These are phyloP conservation scores for Phalaenopsis aphrodite DNA, from an alignment of 106 monocot genomes.

Conservation along the genomic window DNA sequence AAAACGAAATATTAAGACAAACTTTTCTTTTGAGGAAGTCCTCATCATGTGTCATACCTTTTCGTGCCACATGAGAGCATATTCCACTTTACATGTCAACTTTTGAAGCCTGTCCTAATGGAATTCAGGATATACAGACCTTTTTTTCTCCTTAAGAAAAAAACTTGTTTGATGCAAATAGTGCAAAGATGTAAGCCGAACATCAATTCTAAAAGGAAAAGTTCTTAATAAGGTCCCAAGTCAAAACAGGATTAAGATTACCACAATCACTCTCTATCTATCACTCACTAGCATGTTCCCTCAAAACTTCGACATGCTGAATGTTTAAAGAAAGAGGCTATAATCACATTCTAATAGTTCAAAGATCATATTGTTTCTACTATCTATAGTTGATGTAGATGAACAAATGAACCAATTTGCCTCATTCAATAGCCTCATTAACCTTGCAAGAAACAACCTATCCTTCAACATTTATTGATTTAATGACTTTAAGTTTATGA, in stretches of 20 bases:
- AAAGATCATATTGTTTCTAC: background rate
- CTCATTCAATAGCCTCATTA: background rate
- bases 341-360: background rate
- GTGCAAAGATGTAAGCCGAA: background rate
- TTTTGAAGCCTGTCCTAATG: no score
- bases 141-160: no score
- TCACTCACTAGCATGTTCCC: no score
- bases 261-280: background rate
- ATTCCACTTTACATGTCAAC: no score
- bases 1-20: no score
- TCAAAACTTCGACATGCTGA: background rate
- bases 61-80: no score
- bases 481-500: background rate
- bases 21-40: no score
- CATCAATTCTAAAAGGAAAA: background rate
- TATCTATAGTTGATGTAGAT: background rate
- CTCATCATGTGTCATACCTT: no score
- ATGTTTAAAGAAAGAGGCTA: background rate
- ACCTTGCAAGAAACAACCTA: background rate
- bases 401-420: background rate
- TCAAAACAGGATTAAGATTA: background rate
- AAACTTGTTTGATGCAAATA: background rate
- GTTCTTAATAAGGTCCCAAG: background rate
- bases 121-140: no score
- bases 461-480: background rate